Conservation (phyloP, 164 flowering plant species). For the Aristolochia californica region DNA sequence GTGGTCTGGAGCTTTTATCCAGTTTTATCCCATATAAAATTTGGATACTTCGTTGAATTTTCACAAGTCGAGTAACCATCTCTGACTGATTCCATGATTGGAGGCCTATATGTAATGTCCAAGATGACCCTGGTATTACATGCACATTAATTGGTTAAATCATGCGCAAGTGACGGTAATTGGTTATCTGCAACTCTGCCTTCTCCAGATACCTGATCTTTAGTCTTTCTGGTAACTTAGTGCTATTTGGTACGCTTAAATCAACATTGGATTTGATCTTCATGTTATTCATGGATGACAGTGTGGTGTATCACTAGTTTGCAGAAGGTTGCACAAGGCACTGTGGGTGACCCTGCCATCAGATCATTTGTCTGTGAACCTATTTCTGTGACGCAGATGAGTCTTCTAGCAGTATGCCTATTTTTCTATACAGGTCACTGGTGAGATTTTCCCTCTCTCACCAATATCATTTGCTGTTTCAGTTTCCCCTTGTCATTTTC, state of each 20-base stretch:
- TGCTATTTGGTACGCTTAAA: too few species aligned
- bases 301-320: slow-evolving; percentile 67
- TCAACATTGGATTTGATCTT: not conserved
- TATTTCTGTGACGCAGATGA: slow-evolving; percentile 72
- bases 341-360: slow-evolving; percentile 10
- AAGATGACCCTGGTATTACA: too few species aligned
- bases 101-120: too few species aligned
- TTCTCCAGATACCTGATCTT: not conserved
- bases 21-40: too few species aligned
- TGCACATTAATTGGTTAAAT: too few species aligned
- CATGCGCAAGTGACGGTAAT: too few species aligned
- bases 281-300: slow-evolving; percentile 15
- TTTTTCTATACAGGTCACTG: slow-evolving; percentile 93
- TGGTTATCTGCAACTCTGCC: too few species aligned
- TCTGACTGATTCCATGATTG: too few species aligned
- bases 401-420: slow-evolving; percentile 68
- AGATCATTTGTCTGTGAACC: slow-evolving; percentile 19
- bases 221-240: too few species aligned
- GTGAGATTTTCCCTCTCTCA: slow-evolving; percentile 25
- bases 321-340: slow-evolving; percentile 27
- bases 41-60: too few species aligned
- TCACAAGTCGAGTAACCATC: too few species aligned
- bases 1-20: too few species aligned
- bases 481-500: not conserved
- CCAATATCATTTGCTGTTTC: not conserved